Evolutionary conservation across 2,329 filamentous ascomycete species (phyloP).

Genomic region (Orbilia quercus): DNA sequence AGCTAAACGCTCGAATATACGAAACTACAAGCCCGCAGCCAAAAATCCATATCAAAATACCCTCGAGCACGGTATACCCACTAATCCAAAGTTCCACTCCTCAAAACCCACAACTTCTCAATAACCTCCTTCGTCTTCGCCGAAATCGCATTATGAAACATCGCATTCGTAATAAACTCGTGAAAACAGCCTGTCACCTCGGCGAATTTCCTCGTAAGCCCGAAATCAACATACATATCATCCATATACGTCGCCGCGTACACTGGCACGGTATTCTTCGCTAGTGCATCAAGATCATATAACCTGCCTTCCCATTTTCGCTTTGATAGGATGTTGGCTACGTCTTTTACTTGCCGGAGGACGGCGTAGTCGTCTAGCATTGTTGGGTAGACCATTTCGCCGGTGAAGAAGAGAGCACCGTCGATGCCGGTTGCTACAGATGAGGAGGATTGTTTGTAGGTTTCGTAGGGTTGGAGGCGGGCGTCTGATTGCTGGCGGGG

Average conservation of each 20-base stretch:
- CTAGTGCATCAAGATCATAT: conserved; percentile 79
- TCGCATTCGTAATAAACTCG: conserved; percentile 83
- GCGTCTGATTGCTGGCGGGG: conserved; percentile 33
- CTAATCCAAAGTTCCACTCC: conserved; percentile 75
- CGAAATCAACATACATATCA: conserved; percentile 91
- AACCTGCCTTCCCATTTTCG: conserved; percentile 77
- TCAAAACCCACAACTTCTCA: conserved; percentile 77
- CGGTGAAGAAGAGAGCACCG: conserved; percentile 79
- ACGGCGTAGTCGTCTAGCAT: conserved; percentile 85
- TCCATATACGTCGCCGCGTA: conserved; percentile 86
- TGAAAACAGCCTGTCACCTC: conserved; percentile 78
- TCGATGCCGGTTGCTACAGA: conserved; percentile 63
- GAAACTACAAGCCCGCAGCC: too few species aligned
- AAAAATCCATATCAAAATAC: too few species aligned
- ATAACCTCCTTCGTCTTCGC: conserved; percentile 80
- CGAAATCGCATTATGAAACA: conserved; percentile 87
- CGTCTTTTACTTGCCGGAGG: conserved; percentile 74
- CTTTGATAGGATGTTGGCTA: conserved; percentile 76
- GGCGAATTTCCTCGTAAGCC: conserved; percentile 78
- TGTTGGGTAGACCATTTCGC: conserved; percentile 90
- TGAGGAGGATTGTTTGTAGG: conserved; percentile 38
- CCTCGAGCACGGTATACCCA: too few species aligned
- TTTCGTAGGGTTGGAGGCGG: conserved; percentile 28
- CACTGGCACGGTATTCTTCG: conserved; percentile 81
- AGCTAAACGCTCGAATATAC: too few species aligned